Conservation (phyloP, 1,284 basidiomycete species). For the Taiwanofungus camphoratus region DNA sequence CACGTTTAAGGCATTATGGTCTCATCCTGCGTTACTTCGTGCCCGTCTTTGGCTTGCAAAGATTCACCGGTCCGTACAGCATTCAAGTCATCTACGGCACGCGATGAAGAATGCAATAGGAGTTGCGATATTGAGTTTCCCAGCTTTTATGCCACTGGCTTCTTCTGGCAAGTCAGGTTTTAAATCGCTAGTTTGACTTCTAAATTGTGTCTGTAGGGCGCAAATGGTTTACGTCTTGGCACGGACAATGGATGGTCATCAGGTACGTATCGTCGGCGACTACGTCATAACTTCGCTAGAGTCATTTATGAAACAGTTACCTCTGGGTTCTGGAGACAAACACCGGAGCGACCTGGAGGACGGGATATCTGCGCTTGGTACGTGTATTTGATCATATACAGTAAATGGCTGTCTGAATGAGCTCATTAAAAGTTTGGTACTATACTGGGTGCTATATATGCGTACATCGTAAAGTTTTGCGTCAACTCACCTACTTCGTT, state of each 20-base stretch:
- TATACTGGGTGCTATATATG: conserved; percentile 39
- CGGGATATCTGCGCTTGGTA: conserved; percentile 42
- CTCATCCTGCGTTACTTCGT: conserved; percentile 27
- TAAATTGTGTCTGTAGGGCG: conserved; percentile 29
- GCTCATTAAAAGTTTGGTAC: conserved; percentile 34
- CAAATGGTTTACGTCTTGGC: conserved; percentile 33
- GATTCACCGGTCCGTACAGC: conserved; percentile 26
- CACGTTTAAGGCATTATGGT: conserved; percentile 26
- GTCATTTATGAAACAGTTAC: conserved; percentile 24
- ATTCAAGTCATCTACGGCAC: conserved; percentile 40
- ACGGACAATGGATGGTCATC: conserved; percentile 47
- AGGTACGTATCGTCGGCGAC: conserved; percentile 18
- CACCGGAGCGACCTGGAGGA: conserved; percentile 45
- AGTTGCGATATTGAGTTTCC: conserved; percentile 37
- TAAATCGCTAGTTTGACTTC: not conserved
- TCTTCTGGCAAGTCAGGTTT: conserved; percentile 29
- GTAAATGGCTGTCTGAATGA: not conserved
- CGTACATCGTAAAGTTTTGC: conserved; percentile 34
- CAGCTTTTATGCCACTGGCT: conserved; percentile 37
- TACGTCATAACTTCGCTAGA: not conserved
- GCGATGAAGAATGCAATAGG: conserved; percentile 43
- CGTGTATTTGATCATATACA: conserved; percentile 7
- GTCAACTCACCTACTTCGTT: not conserved
- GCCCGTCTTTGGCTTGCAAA: conserved; percentile 32
- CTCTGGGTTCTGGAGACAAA: conserved; percentile 49